A percentile compares a stretch with the other conserved stretches of the same genome.
phyloP scores from a whole-genome alignment of 2,329 filamentous ascomycete species.

The Pseudopyrenochaeta lycopersici region DNA sequence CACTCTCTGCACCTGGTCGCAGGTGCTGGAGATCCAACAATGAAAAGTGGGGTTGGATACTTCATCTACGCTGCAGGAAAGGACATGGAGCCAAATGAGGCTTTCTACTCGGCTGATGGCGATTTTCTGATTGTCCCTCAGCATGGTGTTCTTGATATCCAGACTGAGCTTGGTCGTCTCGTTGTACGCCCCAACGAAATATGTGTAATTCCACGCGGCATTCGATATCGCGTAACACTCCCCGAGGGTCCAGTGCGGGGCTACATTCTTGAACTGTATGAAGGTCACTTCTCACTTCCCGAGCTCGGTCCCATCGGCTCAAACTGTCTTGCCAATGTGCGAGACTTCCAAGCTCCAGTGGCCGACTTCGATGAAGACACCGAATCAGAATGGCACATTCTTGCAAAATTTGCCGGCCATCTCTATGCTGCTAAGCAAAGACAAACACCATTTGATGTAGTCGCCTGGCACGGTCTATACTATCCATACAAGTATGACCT shows the following conservation, averaged over 20 bases:
- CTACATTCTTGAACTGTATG: slow-evolving; percentile 74
- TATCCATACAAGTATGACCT: slow-evolving; percentile 68
- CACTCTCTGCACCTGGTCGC: slow-evolving; percentile 76
- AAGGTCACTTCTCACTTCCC: slow-evolving; percentile 70
- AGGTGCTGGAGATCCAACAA: slow-evolving; percentile 79
- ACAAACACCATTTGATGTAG: slow-evolving; percentile 75
- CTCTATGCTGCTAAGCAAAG: slow-evolving; percentile 69
- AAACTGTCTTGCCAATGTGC: slow-evolving; percentile 70
- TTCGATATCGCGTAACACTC: slow-evolving; percentile 69
- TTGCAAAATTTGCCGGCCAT: slow-evolving; percentile 69
- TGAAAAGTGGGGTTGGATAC: slow-evolving; percentile 82
- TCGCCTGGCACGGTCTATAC: slow-evolving; percentile 77
- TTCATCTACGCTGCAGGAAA: slow-evolving; percentile 81
- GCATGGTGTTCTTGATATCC: slow-evolving; percentile 71
- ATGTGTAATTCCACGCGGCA: slow-evolving; percentile 71
- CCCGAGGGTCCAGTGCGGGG: slow-evolving; percentile 69
- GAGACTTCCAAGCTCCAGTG: slow-evolving; percentile 71
- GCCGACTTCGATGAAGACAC: slow-evolving; percentile 66
- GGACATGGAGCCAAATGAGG: slow-evolving; percentile 76
- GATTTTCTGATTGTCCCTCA: slow-evolving; percentile 73
- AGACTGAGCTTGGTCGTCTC: slow-evolving; percentile 72
- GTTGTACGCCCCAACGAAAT: slow-evolving; percentile 75
- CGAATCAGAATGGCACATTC: slow-evolving; percentile 64
- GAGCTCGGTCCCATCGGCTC: slow-evolving; percentile 73
- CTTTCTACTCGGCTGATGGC: slow-evolving; percentile 83